Base-by-base conservation (phyloP, 805 yeast genomes). In the Hanseniaspora valbyensis region DNA sequence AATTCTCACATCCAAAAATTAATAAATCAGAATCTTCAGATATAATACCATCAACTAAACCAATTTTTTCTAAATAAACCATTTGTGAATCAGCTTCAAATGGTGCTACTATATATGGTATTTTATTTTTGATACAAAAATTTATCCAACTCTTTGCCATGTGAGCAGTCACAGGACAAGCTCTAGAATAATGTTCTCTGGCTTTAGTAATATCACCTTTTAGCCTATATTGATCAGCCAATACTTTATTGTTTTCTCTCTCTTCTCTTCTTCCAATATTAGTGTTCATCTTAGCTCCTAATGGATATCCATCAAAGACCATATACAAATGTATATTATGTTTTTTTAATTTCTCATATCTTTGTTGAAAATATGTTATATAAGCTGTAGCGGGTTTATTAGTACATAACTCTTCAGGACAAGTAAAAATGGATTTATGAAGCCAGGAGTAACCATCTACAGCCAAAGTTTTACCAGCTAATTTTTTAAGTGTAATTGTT, bases 361-460 rank as follows among this genome's bases (percentile, higher is more conserved):
- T 38, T 22, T 32, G 33, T 19, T 21, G 18, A 44, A 89, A 79
- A 57, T 80, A 87, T 29, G 76, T 78, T 34, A 90, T 64, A 61
- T 83, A 84, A 59, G 77, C 73, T n/a, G 72, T 69, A 0, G 97
- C 86, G 1, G 88, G 86, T 45, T 67, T 64, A 10, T 77, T 84
- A 46, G 75, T 69, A 8, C 87, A 86, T 42, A 92, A 67, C 44
- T 92, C 95, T 65, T 75, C 77, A 0, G 96, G 83, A 65, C 97
- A 89, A 16, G 86, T 69, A 45, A 81, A 75, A 2, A 85, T 80
- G 4, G 92, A 89, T 55, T 85, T 76, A 65, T 92, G 99, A 4
- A 92, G 74, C 99, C 99, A 92, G 1, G 96, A 88, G 60, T 87
- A 92, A 0, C 95, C 89, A 61, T 92, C 99, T n/a, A 92, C 81